Base-by-base conservation (phyloP, 352 stramenopile genomes). In the Phytopythium boreale region DNA sequence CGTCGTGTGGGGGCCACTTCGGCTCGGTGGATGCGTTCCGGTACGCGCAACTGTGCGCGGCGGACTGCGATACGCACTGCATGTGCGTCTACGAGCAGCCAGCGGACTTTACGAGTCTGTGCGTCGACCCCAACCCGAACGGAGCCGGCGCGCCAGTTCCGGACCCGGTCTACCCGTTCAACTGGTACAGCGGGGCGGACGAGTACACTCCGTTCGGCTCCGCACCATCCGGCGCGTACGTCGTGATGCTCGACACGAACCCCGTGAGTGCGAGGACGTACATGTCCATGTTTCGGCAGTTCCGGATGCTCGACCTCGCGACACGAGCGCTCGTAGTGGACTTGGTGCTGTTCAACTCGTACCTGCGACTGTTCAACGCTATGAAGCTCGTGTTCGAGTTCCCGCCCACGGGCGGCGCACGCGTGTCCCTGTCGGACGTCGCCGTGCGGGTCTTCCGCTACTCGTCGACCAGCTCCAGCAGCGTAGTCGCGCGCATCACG, bases 51-150 rank as follows among this genome's bases (percentile, higher is more conserved):
- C 62, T 77, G n/a, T 92, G 82, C 44, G 65, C 59, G 10, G 46
- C 65, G 2, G 58, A 80, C 31, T 92, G 83, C 52, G 61, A 69
- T 5, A 59, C 82, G 29, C 80, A 87, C 27, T 92, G 83, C 63
- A 88, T 79, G 31, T 92, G 83, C 47, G 72, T 92, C 59, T 92
- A 89, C 51, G 79, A 89, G 36, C 69, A 88, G 44, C 73, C 77
- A 2, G 70, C 62, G 27, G 80, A 75, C 0, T 86, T 87, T 11
- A 27, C 56, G 27, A 60, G 67, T 19, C 50, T 84, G 6, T 88
- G 79, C 56, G 59, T 58, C 2, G 70, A 85, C 46, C 81, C 79
- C 0, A 90, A 84, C 52, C 82, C 81, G n/a, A 76, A 76, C 37
- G 79, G 78, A 0, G 64, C 71, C 7, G 67, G 63, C 26, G 63